Evolutionary conservation across 495 filamentous ascomycete genomes (phyloP), one percentile per base, ranked within the genome.

Genomic region (Penicillium chermesinum): DNA sequence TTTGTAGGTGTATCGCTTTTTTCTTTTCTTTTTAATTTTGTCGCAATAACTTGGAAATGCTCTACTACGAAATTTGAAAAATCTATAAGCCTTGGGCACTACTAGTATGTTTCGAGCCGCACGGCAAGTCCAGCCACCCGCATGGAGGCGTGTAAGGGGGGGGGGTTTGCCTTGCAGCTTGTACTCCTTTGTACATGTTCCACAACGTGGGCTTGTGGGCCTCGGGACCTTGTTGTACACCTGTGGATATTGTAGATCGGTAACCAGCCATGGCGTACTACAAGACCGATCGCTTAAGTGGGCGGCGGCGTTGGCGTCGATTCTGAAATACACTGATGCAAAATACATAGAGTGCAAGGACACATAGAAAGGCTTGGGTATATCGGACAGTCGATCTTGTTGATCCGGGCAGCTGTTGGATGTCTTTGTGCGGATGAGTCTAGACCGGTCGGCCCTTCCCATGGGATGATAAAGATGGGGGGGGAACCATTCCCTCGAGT

Each of bases 161-260:
- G 15, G n/a, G n/a, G n/a, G 30, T 44, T 47, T 43, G 44, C 46
- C 46, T 54, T 61, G 57, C 54, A 54, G 54, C 50, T 44, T 10
- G 48, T 39, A 41, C 43, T 41, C 40, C 21, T 30, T 14, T 40
- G 2, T 38, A 7, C 2, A 41, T 19, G 19, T 10, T 27, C 38
- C 38, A 41, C 25, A 30, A 30, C 25, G 25, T 30, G 25, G 19
- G 19, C 19, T n/a, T 25, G 12, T 30, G 25, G 25, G 25, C 25
- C 25, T 10, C 10, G 5, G 25, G 25, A 10, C 25, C 25, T 10
- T 30, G 25, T 10, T 30, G 25, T 30, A 10, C 10, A 30, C 25
- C 25, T 30, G 4, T 30, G 25, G 25, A 30, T 5, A 10, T 5
- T 10, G 5, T 10, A 30, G 25, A 30, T 30, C 10, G 25, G 10